Evolutionary conservation across 345 rosid genomes (phyloP), one percentile per base, ranked within the genome.

Genomic region (Clarkia xantiana): DNA sequence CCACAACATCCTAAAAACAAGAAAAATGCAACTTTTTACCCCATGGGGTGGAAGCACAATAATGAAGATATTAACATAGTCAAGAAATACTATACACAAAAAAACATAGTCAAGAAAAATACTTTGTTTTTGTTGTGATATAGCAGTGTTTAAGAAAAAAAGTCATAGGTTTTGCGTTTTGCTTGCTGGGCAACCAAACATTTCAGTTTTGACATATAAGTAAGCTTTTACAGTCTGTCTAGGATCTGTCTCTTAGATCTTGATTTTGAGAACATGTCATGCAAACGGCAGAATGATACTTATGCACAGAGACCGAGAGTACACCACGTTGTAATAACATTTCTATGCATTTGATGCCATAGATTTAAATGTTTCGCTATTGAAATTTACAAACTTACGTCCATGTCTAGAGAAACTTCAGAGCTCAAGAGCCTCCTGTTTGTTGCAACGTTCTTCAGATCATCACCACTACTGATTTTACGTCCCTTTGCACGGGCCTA

Each of bases 1-100:
- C 57, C 54, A 81, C 49, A 7, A 65, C 64, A 64, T 83, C 94
- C 98, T 86, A 48, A 40, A 66, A 59, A 48, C 51, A 42, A 50
- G 12, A 59, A 54, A 14, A n/a, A 8, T 43, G 17, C 5, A 12
- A 4, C 5, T 44, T 16, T 14, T 18, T 44, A 16, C 18, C 3
- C 1, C 0, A 11, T 16, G 4, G 4, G 9, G 44, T 42, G 47
- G 16, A 44, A 44, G 47, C 18, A 44, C 6, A 9, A 44, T 5
- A 14, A 43, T 17, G n/a, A 18, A 44, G 2, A 44, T 14, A 44
- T 3, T 9, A 14, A 4, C 25, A 22, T 29, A 3, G 36, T n/a
- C n/a, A n/a, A n/a, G n/a, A n/a, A n/a, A 43, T 43, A 10, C 7
- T 43, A 3, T 14, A 4, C 8, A 43, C 11, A 11, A 43, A 43